These are phyloP conservation scores for Globisporangium perplexum DNA, from an alignment of 352 stramenopile genomes.

Conservation along the genomic window DNA sequence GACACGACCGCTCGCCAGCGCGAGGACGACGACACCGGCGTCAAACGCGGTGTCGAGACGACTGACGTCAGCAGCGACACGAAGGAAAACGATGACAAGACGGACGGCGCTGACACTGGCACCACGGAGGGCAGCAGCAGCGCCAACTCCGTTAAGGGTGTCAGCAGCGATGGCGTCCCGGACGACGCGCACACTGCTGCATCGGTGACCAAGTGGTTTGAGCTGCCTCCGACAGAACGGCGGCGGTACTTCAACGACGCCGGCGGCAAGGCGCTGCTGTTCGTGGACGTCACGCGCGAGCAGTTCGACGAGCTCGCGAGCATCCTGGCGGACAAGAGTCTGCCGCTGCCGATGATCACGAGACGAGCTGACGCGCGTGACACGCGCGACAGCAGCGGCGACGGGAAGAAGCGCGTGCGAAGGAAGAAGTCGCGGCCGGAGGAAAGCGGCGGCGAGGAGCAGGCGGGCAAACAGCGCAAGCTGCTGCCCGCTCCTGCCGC, in stretches of 20 bases:
- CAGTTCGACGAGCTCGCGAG: conserved; percentile 1
- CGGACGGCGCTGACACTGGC: not conserved
- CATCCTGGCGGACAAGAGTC: not conserved
- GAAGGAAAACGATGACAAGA: not conserved
- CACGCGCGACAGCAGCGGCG: too few species aligned
- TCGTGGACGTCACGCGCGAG: not conserved
- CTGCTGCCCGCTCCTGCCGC: not conserved
- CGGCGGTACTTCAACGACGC: not conserved
- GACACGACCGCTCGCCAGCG: too few species aligned
- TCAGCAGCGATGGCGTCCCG: not conserved
- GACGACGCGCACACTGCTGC: not conserved
- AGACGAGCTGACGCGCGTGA: not conserved
- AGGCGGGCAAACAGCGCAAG: not conserved
- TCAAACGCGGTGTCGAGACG: not conserved
- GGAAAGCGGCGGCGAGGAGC: not conserved
- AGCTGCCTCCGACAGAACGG: not conserved
- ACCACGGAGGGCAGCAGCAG: not conserved
- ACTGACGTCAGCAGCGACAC: not conserved
- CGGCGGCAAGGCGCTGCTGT: conserved; percentile 1
- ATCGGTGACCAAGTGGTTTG: not conserved
- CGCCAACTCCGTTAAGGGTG: too few species aligned
- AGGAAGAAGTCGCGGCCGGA: not conserved
- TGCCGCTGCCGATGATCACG: conserved; percentile 1
- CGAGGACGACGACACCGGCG: not conserved
- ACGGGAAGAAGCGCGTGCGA: not conserved